Conservation (phyloP, 768 basidiomycete species). For the Russula emetica region DNA sequence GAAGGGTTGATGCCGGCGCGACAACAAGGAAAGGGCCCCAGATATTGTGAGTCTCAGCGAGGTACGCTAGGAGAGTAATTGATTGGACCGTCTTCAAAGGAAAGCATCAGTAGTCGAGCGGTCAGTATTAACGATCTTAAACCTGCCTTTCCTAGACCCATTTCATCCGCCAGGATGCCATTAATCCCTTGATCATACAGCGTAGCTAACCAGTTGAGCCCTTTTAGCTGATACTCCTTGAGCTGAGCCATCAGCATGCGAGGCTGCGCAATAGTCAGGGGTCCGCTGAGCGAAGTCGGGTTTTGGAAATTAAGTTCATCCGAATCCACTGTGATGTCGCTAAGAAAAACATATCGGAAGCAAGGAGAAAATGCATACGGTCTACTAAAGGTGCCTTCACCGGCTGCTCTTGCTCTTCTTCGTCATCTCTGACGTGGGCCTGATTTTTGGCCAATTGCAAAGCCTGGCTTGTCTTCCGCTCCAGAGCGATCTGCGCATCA, state of each 20-base stretch:
- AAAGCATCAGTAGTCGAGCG: slow-evolving; percentile 7
- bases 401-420: slow-evolving; percentile 34
- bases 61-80: slow-evolving; percentile 90
- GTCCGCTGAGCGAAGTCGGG: slow-evolving; percentile 83
- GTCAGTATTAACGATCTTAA: slow-evolving; percentile 27
- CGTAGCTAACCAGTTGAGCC: slow-evolving; percentile 95
- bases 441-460: slow-evolving; percentile 59
- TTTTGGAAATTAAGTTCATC: slow-evolving; percentile 99
- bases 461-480: slow-evolving; percentile 77
- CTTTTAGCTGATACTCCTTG: slow-evolving; percentile 98
- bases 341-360: neutral
- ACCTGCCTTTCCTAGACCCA: slow-evolving; percentile 85
- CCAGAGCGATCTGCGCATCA: slow-evolving; percentile 75
- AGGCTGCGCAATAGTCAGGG: slow-evolving; percentile 84
- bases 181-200: slow-evolving; percentile 99
- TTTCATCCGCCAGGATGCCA: slow-evolving; percentile 97
- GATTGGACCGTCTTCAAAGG: slow-evolving; percentile 84
- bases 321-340: slow-evolving; percentile 63
- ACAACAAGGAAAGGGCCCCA: slow-evolving; percentile 99
- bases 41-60: slow-evolving; percentile 95
- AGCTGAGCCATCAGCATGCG: slow-evolving; percentile 94
- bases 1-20: slow-evolving; percentile 92
- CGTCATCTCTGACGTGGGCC: slow-evolving; percentile 42
- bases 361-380: slow-evolving; percentile 45
- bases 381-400: slow-evolving; percentile 57